Evolutionary conservation across 208 protist species (phyloP).

Genomic region (Herpetomonas muscarum): DNA sequence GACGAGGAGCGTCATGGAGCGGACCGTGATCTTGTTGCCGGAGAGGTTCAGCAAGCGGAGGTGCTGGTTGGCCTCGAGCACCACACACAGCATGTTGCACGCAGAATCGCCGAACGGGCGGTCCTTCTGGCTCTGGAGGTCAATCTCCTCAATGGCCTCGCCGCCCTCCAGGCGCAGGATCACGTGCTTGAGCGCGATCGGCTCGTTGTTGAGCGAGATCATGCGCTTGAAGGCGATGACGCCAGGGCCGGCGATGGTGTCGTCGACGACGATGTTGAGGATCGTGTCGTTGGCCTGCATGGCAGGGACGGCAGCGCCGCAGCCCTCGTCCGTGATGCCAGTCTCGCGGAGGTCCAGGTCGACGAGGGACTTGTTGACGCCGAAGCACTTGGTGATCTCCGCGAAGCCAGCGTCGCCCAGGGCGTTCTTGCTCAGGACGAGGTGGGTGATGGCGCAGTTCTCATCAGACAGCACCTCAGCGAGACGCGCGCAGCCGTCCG

Average conservation of each 20-base stretch:
- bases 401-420: slow-evolving; percentile 50
- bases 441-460: slow-evolving; percentile 31
- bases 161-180: slow-evolving; percentile 49
- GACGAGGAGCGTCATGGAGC: slow-evolving; percentile 42
- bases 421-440: slow-evolving; percentile 57
- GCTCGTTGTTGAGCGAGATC: slow-evolving; percentile 69
- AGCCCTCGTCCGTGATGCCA: slow-evolving; percentile 41
- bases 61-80: slow-evolving; percentile 39
- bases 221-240: slow-evolving; percentile 37
- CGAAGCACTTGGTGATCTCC: slow-evolving; percentile 53
- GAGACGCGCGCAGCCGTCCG: slow-evolving; percentile 45
- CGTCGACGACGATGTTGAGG: slow-evolving; percentile 30
- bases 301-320: slow-evolving; percentile 20
- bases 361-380: slow-evolving; percentile 39
- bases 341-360: slow-evolving; percentile 49
- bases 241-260: slow-evolving; percentile 51
- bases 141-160: slow-evolving; percentile 37
- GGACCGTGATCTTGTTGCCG: slow-evolving; percentile 62
- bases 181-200: slow-evolving; percentile 49
- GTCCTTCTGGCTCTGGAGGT: slow-evolving; percentile 37
- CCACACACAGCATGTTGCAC: slow-evolving; percentile 48
- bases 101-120: slow-evolving; percentile 47
- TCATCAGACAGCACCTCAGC: slow-evolving; percentile 34
- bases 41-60: slow-evolving; percentile 52
- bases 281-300: slow-evolving; percentile 57